phyloP scores from a whole-genome alignment of 495 filamentous ascomycete genomes.

The Sphaerosporella brunnea region DNA sequence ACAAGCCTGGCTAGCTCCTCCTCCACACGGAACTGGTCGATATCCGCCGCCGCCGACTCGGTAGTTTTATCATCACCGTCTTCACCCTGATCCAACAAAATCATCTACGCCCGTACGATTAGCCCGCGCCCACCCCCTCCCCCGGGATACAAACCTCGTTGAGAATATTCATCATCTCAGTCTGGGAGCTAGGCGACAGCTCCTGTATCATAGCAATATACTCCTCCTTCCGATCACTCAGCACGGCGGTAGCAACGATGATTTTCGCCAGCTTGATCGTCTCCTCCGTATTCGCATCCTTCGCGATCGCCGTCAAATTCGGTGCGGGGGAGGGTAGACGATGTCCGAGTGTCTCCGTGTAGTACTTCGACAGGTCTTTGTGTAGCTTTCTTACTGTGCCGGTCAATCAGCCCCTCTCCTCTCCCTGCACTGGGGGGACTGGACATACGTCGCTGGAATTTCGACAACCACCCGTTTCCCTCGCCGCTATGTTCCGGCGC shows the following conservation, averaged over 20 bases:
- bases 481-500: constrained; percentile 11
- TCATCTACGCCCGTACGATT: constrained; percentile 14
- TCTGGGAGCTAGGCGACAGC: constrained; percentile 21
- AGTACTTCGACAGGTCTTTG: constrained; percentile 21
- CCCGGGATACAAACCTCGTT: constrained; percentile 11
- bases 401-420: not conserved
- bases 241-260: constrained; percentile 24
- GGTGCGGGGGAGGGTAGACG: constrained; percentile 18
- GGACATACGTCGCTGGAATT: constrained; percentile 19
- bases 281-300: constrained; percentile 23
- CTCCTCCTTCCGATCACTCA: constrained; percentile 24
- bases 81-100: constrained; percentile 7
- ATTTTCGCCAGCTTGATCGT: constrained; percentile 26
- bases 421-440: not conserved
- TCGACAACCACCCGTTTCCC: constrained; percentile 19
- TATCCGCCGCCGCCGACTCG: constrained; percentile 6
- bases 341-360: constrained; percentile 23
- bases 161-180: constrained; percentile 24
- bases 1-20: constrained; percentile 25
- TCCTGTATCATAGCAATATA: constrained; percentile 24
- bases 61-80: constrained; percentile 2
- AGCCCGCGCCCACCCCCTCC: not conserved
- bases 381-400: constrained; percentile 20
- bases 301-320: constrained; percentile 24
- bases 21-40: constrained; percentile 25